Evolutionary conservation across 1,284 basidiomycete species (phyloP), one percentile per base, ranked within the genome.

Genomic region (Amylostereum chailletii): DNA sequence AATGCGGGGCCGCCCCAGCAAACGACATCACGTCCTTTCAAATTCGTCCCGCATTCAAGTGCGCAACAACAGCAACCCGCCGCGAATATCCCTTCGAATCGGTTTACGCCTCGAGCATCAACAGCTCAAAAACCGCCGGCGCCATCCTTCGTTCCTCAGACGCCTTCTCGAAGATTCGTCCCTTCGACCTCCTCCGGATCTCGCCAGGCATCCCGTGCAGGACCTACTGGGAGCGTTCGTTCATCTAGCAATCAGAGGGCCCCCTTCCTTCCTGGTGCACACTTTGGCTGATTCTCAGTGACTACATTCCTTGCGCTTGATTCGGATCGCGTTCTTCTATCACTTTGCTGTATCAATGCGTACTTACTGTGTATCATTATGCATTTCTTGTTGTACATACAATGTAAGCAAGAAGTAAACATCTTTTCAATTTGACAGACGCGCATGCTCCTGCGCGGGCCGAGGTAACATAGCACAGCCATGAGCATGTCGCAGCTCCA

Each of bases 221-320:
- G 11, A 11, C 6, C 39, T 27, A 5, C 39, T 11, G 11, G 39
- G 39, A 40, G 36, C 36, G n/a, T 6, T 11, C 39, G 29, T 40
- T 11, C 39, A 40, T 6, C 39, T 19, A n/a, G 39, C 39, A 67
- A 66, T 38, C 77, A 79, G 51, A 67, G 77, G 55, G 64, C 65
- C 51, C 72, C 76, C 47, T 81, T 81, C 58, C 58, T 74, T 41
- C 68, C 73, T 48, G 58, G 61, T 38, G 41, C 49, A 29, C 45
- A 49, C 61, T 62, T 65, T 54, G 63, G 65, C 38, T 68, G 50
- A 65, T 30, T 19, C 7, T 31, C 5, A 11, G 11, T 30, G 19
- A 33, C 33, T 36, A n/a, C 30, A 19, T 19, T 32, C 27, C 34
- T 11, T 31, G 30, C n/a, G 5, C 40, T 37, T 2, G 2, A 26